Percentiles rank a stretch among this genome's conserved stretches.
Evolutionary conservation across 768 basidiomycete species (phyloP).

Genomic region (Rhodotorula kratochvilovae): DNA sequence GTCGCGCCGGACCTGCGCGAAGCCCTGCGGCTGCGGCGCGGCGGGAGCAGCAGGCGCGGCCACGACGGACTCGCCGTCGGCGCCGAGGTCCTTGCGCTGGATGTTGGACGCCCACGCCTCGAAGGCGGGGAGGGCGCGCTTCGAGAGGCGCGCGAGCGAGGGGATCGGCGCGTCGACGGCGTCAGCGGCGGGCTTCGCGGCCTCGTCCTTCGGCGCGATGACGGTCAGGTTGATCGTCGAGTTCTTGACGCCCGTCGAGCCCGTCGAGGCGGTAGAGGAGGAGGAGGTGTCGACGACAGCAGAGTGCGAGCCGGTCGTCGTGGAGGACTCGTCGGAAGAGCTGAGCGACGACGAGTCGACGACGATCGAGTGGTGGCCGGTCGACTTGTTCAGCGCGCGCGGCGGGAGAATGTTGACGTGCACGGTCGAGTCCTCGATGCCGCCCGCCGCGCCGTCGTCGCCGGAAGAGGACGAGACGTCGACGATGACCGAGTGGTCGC

Average conservation of each 20-base stretch:
- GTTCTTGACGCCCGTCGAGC: constrained; percentile 24
- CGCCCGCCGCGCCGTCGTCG: neutral
- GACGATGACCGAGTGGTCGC: constrained; percentile 39
- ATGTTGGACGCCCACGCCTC: constrained; percentile 11
- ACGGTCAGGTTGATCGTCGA: constrained; percentile 40
- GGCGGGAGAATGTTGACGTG: constrained; percentile 39
- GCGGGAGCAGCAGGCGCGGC: neutral
- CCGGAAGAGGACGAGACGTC: constrained; percentile 32
- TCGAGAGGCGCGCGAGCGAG: constrained; percentile 20
- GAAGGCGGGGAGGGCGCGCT: constrained; percentile 11
- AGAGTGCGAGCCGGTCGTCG: constrained; percentile 27
- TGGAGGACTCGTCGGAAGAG: constrained; percentile 4
- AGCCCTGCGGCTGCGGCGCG: neutral
- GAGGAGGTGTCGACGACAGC: constrained; percentile 39
- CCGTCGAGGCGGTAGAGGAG: constrained; percentile 15
- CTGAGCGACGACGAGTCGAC: constrained; percentile 31
- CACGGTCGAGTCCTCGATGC: constrained; percentile 37
- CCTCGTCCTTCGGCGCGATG: constrained; percentile 21
- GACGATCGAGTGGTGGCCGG: constrained; percentile 38
- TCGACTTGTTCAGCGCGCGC: constrained; percentile 23
- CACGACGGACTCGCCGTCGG: constrained; percentile 3
- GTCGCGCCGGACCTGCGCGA: constrained; percentile 12
- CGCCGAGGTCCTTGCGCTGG: neutral
- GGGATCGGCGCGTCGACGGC: constrained; percentile 26
- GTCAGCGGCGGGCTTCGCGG: constrained; percentile 1